These are phyloP conservation scores for Schwanniomyces vanrijiae DNA, from an alignment of 805 yeast species.

Conservation along the genomic window DNA sequence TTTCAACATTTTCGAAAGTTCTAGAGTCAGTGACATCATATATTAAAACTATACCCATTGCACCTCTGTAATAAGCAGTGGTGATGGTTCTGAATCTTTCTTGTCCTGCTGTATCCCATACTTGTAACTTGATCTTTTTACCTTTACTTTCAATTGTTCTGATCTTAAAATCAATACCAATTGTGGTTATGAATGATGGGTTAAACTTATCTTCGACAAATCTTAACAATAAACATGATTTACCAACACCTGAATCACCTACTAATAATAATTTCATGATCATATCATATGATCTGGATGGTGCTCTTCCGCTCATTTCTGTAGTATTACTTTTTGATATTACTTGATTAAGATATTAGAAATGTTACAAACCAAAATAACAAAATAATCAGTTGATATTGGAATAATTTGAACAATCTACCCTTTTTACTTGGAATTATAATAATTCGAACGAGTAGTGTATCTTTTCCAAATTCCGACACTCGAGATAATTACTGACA, in stretches of 20 bases:
- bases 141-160: conserved; percentile 94
- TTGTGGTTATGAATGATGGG: conserved; percentile 94
- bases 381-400: not conserved
- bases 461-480: not conserved
- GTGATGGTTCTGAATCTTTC: conserved; percentile 93
- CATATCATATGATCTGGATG: conserved; percentile 79
- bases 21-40: conserved; percentile 87
- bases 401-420: not conserved
- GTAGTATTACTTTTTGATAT: not conserved
- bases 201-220: conserved; percentile 96
- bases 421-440: not conserved
- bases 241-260: conserved; percentile 90
- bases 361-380: not conserved
- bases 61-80: conserved; percentile 89
- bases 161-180: conserved; percentile 97
- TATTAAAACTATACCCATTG: conserved; percentile 82
- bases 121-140: conserved; percentile 88
- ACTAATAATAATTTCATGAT: conserved; percentile 89
- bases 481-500: not conserved
- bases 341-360: not conserved
- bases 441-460: not conserved
- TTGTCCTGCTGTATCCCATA: conserved; percentile 98
- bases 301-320: conserved; percentile 58
- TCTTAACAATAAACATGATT: conserved; percentile 85
- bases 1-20: conserved; percentile 87